phyloP scores from a whole-genome alignment of 768 basidiomycete genomes.

The Amanita jacksonii region DNA sequence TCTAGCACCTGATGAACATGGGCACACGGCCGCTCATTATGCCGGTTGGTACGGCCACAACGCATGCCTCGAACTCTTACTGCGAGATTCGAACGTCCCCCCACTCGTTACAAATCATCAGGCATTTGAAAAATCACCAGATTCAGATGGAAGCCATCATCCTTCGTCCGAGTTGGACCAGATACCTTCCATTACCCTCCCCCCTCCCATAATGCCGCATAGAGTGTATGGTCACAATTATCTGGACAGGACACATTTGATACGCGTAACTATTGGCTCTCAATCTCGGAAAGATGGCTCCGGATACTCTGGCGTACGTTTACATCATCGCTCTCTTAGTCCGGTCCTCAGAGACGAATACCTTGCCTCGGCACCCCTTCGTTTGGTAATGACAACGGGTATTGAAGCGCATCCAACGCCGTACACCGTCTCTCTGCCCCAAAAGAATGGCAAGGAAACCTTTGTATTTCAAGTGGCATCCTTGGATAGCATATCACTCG shows the following conservation, averaged over 20 bases:
- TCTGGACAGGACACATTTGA: conserved; percentile 75
- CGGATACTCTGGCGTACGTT: conserved; percentile 57
- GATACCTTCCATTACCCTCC: conserved; percentile 90
- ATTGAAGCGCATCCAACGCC: conserved; percentile 80
- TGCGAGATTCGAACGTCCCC: conserved; percentile 30
- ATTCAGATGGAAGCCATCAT: conserved; percentile 24
- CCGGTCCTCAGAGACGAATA: conserved; percentile 58
- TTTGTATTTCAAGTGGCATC: conserved; percentile 83
- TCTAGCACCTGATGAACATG: conserved; percentile 74
- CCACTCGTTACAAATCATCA: conserved; percentile 17
- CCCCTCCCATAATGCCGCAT: conserved; percentile 97
- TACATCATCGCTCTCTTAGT: conserved; percentile 68
- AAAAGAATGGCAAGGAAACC: conserved; percentile 56
- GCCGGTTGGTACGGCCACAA: conserved; percentile 95
- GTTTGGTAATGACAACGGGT: conserved; percentile 89
- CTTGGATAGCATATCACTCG: conserved; percentile 64
- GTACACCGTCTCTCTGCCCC: conserved; percentile 82
- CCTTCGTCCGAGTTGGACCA: conserved; percentile 73
- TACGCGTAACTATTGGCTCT: conserved; percentile 65
- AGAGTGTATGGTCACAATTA: conserved; percentile 96
- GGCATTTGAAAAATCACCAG: conserved; percentile 25
- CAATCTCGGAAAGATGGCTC: background rate
- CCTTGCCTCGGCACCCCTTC: conserved; percentile 74
- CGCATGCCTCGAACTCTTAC: conserved; percentile 51
- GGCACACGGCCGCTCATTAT: conserved; percentile 82